These are phyloP conservation scores for Cercospora zeae-maydis DNA, from an alignment of 2,329 filamentous ascomycete species.

Conservation along the genomic window DNA sequence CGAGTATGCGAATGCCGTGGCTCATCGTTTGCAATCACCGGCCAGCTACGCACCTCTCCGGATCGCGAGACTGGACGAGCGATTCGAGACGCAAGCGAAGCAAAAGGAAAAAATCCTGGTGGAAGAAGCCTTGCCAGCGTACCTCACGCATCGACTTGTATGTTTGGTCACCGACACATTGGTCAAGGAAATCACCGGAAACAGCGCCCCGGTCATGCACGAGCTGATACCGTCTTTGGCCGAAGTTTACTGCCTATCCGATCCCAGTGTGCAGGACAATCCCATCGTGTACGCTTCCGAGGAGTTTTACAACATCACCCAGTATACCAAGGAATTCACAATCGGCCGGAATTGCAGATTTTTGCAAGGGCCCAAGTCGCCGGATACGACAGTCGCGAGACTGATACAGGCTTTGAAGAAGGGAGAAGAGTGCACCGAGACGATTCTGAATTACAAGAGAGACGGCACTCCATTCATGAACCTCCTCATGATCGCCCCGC, in stretches of 20 bases:
- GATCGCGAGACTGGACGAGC: slow-evolving; percentile 38
- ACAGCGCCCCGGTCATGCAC: slow-evolving; percentile 39
- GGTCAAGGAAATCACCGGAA: slow-evolving; percentile 45
- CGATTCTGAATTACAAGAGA: slow-evolving; percentile 43
- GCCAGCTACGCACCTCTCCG: slow-evolving; percentile 27
- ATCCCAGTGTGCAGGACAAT: slow-evolving; percentile 44
- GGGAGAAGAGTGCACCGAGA: slow-evolving; percentile 44
- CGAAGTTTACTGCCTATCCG: slow-evolving; percentile 46
- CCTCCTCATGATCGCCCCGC: slow-evolving; percentile 40
- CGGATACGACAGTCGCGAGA: slow-evolving; percentile 34
- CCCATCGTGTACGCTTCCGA: slow-evolving; percentile 47
- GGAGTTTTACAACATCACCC: slow-evolving; percentile 45
- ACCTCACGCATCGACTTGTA: slow-evolving; percentile 42
- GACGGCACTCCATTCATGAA: slow-evolving; percentile 44
- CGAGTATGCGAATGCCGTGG: slow-evolving; percentile 46
- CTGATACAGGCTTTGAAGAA: slow-evolving; percentile 37
- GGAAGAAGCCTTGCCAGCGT: slow-evolving; percentile 42
- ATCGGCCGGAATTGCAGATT: slow-evolving; percentile 47
- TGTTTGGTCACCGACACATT: slow-evolving; percentile 42
- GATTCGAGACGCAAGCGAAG: slow-evolving; percentile 38
- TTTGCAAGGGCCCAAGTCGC: slow-evolving; percentile 43
- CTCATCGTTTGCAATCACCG: slow-evolving; percentile 32
- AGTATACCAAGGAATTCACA: slow-evolving; percentile 43
- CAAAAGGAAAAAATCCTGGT: slow-evolving; percentile 38
- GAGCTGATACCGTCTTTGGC: slow-evolving; percentile 43